Evolutionary conservation across 306 rosid species (phyloP), one percentile per base, ranked within the genome.

Genomic region (Rosa persica): DNA sequence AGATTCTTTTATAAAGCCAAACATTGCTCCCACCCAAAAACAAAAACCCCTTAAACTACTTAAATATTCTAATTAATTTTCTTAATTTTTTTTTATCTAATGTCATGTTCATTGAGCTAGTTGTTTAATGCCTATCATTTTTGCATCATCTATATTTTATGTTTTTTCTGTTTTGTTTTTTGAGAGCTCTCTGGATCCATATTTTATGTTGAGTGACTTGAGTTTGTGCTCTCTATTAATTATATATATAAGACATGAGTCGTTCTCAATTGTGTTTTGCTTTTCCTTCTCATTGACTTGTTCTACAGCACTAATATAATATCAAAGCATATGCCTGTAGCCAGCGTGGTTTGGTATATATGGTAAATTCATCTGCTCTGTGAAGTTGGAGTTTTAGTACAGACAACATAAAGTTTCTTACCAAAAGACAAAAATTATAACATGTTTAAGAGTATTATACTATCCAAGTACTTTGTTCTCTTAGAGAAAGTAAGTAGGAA

Each of bases 301-400:
- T 39, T 67, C 48, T 67, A 6, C 19, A 22, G 8, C 27, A 8
- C 7, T 39, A 39, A 38, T 67, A 39, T 65, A 39, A 38, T 67
- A 67, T 20, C 3, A 36, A 0, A 27, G 19, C 10, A 23, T 9
- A n/a, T 4, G 15, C 8, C 34, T 58, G 9, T 54, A 6, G 23
- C 3, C 23, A 58, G 36, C 11, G 36, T 36, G 5, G 22, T 65
- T 65, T 57, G 43, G 46, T 65, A 34, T 65, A 67, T 39, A 39
- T 67, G 46, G 47, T 38, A 40, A 67, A 38, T 20, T 39, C 71
- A 67, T 39, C 15, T 36, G 25, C 13, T 66, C 6, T 16, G 5
- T 67, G 71, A 20, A 39, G 69, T 64, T 64, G 69, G 71, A 10
- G 71, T 67, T 8, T 36, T 12, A 65, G 23, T 25, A 34, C 69